Percentiles rank a stretch among this genome's conserved stretches.
Evolutionary conservation across 2,329 filamentous ascomycete species (phyloP).

Genomic region (Fusarium sp.): DNA sequence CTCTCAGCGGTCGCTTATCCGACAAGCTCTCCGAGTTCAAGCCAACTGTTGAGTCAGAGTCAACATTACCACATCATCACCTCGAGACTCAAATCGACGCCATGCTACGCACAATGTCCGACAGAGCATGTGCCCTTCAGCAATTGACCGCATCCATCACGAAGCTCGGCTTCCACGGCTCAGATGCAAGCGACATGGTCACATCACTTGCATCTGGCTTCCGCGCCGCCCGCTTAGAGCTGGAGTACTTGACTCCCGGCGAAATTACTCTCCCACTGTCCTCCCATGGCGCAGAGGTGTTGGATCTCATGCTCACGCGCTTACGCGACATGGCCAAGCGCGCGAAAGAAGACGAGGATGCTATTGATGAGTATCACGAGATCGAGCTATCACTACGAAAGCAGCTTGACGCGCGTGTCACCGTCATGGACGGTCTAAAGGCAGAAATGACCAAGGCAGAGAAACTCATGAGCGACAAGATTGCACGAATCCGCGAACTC

Average conservation of each 20-base stretch:
- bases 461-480: conserved; percentile 52
- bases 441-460: conserved; percentile 54
- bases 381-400: conserved; percentile 67
- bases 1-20: conserved; percentile 54
- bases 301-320: conserved; percentile 64
- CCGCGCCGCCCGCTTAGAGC: conserved; percentile 68
- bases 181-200: conserved; percentile 62
- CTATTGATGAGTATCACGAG: conserved; percentile 70
- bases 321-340: conserved; percentile 62
- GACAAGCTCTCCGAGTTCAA: conserved; percentile 49
- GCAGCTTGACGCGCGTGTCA: conserved; percentile 66
- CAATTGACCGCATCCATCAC: conserved; percentile 60
- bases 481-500: conserved; percentile 58
- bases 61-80: conserved; percentile 35
- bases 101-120: conserved; percentile 60
- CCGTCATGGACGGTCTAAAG: conserved; percentile 62
- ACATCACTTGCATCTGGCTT: conserved; percentile 61
- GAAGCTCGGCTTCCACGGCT: conserved; percentile 63
- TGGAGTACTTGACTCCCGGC: conserved; percentile 71
- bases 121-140: conserved; percentile 61
- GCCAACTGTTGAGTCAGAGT: conserved; percentile 16
- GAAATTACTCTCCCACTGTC: conserved; percentile 66
- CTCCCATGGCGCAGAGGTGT: conserved; percentile 64
- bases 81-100: conserved; percentile 58
- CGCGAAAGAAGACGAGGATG: conserved; percentile 61